phyloP scores from a whole-genome alignment of 1,139 yeast genomes.

The Blastobotrys ciferrii region DNA sequence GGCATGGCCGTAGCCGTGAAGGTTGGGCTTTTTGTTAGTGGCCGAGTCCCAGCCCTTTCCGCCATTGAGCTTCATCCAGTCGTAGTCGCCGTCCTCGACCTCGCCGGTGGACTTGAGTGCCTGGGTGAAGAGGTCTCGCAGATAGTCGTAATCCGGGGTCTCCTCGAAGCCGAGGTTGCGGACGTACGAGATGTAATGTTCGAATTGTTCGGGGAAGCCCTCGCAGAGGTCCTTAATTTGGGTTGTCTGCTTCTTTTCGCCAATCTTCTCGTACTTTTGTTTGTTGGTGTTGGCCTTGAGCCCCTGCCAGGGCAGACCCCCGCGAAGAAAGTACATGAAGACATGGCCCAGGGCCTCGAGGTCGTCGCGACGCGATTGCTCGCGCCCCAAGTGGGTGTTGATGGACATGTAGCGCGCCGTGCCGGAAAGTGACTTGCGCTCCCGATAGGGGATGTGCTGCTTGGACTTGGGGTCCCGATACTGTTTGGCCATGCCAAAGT shows the following conservation, averaged over 20 bases:
- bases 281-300: slow-evolving; percentile 97
- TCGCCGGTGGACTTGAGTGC: slow-evolving; percentile 71
- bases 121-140: slow-evolving; percentile 70
- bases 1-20: slow-evolving; percentile 86
- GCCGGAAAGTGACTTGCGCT: slow-evolving; percentile 89
- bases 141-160: slow-evolving; percentile 89
- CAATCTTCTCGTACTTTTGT: slow-evolving; percentile 94
- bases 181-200: slow-evolving; percentile 79
- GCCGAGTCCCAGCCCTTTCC: slow-evolving; percentile 90
- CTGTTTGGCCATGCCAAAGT: slow-evolving; percentile 97
- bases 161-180: slow-evolving; percentile 86
- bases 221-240: slow-evolving; percentile 74
- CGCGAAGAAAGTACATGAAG: slow-evolving; percentile 86
- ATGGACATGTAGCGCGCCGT: slow-evolving; percentile 98
- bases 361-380: slow-evolving; percentile 94
- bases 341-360: slow-evolving; percentile 95
- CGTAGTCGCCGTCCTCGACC: slow-evolving; percentile 81
- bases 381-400: slow-evolving; percentile 95
- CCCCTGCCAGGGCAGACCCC: slow-evolving; percentile 98
- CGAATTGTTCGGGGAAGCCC: slow-evolving; percentile 84
- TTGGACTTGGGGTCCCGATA: slow-evolving; percentile 93
- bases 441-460: slow-evolving; percentile 95
- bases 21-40: slow-evolving; percentile 80
- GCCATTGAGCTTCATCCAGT: slow-evolving; percentile 90
- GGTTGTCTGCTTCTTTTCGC: slow-evolving; percentile 88